Conservation (phyloP, 78 protist genomes). For the Guillardia theta region DNA sequence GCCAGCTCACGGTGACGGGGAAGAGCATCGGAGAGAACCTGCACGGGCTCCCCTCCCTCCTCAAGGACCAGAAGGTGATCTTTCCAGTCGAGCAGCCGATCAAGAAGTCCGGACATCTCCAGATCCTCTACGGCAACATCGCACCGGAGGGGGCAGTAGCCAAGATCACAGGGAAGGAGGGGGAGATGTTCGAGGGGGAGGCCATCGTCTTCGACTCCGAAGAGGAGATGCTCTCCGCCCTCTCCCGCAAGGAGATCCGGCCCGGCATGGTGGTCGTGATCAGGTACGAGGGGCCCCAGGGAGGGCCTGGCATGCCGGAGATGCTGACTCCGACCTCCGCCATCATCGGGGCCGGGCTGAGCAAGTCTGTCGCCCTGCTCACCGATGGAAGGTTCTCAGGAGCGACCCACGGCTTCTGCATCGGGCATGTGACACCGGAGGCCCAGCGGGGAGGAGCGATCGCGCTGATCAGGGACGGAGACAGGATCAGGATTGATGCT, state of each 20-base stretch:
- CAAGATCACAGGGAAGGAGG: constrained; percentile 77
- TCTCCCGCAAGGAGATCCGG: constrained; percentile 51
- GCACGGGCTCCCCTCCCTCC: not conserved
- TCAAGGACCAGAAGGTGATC: not conserved
- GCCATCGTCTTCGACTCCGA: constrained; percentile 73
- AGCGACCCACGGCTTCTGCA: constrained; percentile 68
- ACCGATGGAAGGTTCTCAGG: constrained; percentile 67
- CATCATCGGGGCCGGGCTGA: constrained; percentile 56
- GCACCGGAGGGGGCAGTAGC: constrained; percentile 81
- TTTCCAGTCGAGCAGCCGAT: not conserved
- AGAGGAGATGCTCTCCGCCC: constrained; percentile 46
- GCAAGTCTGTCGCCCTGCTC: constrained; percentile 64
- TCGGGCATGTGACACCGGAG: constrained; percentile 72
- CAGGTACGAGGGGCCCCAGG: constrained; percentile 74
- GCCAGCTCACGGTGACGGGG: constrained; percentile 67
- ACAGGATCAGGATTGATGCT: constrained; percentile 48
- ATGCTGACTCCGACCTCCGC: constrained; percentile 48
- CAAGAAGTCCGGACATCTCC: not conserved
- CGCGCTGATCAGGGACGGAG: constrained; percentile 65
- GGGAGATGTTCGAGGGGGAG: not conserved
- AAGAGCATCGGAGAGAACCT: constrained; percentile 72
- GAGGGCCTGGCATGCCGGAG: constrained; percentile 78
- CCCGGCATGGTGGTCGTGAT: constrained; percentile 52
- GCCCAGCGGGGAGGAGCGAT: constrained; percentile 64
- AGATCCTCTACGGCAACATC: not conserved